phyloP scores from a whole-genome alignment of 2,329 filamentous ascomycete species.

The Anthostomella pinea region DNA sequence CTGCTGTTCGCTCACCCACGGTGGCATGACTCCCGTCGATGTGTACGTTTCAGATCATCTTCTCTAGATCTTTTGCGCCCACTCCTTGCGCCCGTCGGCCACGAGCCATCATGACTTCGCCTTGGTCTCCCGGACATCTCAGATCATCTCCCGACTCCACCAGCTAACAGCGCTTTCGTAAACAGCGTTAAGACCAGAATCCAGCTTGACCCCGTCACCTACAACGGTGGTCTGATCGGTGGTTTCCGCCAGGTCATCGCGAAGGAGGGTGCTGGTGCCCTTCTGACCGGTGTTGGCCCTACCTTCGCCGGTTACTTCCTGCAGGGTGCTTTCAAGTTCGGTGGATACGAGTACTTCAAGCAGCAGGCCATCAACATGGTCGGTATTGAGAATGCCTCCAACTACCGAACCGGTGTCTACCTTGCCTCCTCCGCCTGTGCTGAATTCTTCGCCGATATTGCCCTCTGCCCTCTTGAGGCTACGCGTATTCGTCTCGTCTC shows the following conservation, averaged over 20 bases:
- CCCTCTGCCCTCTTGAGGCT: slow-evolving; percentile 73
- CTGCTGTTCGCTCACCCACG: slow-evolving; percentile 98
- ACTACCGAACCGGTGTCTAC: slow-evolving; percentile 68
- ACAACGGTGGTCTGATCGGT: slow-evolving; percentile 72
- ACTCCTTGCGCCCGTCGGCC: slow-evolving; percentile 5
- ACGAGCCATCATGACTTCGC: too few species aligned
- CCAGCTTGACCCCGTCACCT: slow-evolving; percentile 72
- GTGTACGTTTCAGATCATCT: slow-evolving; percentile 68
- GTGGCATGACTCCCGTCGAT: slow-evolving; percentile 95
- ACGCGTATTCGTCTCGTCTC: slow-evolving; percentile 77
- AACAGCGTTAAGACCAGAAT: slow-evolving; percentile 75
- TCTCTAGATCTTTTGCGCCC: neutral
- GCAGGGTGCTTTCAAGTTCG: slow-evolving; percentile 77
- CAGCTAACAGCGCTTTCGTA: slow-evolving; percentile 1
- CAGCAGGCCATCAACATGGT: slow-evolving; percentile 68
- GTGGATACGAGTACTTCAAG: slow-evolving; percentile 82
- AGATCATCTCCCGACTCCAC: too few species aligned
- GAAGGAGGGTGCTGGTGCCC: slow-evolving; percentile 69
- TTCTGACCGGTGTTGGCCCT: slow-evolving; percentile 69
- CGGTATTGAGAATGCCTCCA: slow-evolving; percentile 61
- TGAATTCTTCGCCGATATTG: slow-evolving; percentile 59
- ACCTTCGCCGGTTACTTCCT: slow-evolving; percentile 76
- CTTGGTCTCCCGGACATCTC: too few species aligned
- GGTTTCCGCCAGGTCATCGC: slow-evolving; percentile 69
- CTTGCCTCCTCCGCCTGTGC: slow-evolving; percentile 54